Evolutionary conservation across 371 early-diverging fungal species (phyloP), one percentile per base, ranked within the genome.

Genomic region (Mucor piriformis): DNA sequence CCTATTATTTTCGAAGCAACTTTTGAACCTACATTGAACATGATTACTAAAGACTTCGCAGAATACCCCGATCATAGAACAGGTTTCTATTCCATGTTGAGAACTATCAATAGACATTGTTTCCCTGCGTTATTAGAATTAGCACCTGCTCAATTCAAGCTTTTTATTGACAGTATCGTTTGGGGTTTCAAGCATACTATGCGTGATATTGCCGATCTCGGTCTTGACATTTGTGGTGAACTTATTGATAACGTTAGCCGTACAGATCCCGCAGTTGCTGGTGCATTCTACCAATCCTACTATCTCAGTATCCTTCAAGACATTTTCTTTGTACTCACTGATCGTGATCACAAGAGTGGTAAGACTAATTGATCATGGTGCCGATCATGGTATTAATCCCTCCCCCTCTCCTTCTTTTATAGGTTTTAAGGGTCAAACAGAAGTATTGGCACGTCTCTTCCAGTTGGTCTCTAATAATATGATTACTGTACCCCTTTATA

Each of bases 181-280:
- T 98, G 98, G 97, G 96, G 90, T n/a, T 94, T 98, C 83, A 98
- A 98, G 82, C 99, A 99, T 75, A 95, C 97, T 1, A 92, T 94
- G 91, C 88, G 97, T 61, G 98, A 99, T 69, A 95, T 99, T 73
- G 91, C 95, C 50, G 98, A 99, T 56, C 76, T 87, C 42, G 94
- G 95, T 24, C 86, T 98, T 48, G 81, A 76, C 18, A 96, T 95
- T 50, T 88, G 92, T 47, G 77, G 84, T 20, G 96, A 96, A 47
- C 69, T 99, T 67, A 79, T 98, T 62, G 88, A 83, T 57, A 94
- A 96, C 70, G 65, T 87, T 54, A 71, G 86, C 6, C 76, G 81
- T 16, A 81, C 89, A 40, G 96, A 95, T 48, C 80, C 88, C 5
- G 63, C 72, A n/a, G 81, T 95, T 59, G 84, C 93, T 12, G 90